Base-by-base conservation (phyloP, 1,284 basidiomycete species). In the Ceratobasidium sp. region DNA sequence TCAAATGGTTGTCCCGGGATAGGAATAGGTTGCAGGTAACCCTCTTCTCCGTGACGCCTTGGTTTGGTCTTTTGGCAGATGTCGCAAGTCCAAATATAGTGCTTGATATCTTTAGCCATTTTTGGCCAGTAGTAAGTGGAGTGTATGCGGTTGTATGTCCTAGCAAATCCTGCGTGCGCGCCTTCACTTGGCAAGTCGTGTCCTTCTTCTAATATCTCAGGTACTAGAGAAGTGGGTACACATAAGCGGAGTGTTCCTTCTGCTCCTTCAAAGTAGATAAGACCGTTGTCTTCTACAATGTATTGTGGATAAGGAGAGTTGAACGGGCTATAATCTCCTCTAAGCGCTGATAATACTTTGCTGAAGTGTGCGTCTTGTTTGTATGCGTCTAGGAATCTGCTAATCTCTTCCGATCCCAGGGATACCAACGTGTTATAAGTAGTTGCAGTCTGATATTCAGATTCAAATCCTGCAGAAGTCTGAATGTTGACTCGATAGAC, bases 61-160 rank as follows among this genome's bases (percentile, higher is more conserved):
- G 82, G 66, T 81, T 88, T 87, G 50, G 81, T 83, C 57, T 86
- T 84, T 73, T 86, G 84, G 79, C 87, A 88, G 1, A 84, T 80
- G 46, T 85, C 84, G 78, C 87, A 88, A 0, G 82, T 81, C 12
- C 56, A 28, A 15, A 80, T 78, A 77, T 82, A 86, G 28, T 44
- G 23, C 10, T 80, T 78, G 9, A 84, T 80, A 67, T 84, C 82
- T 23, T 77, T 59, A 1, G 76, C 78, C 84, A 86, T 84, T 1
- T 48, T 61, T 20, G 82, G 83, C 86, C 86, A 87, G 75, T 82
- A 86, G 76, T 79, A 85, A 3, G 71, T 62, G 0, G 74, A 12
- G n/a, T 56, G 59, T 9, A 86, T 17, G 0, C 77, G 20, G 40
- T 81, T 79, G 48, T 82, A 81, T 0, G 82, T 82, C 61, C 83